Percentiles rank a stretch among this genome's conserved stretches.
These are phyloP conservation scores for Penicillium taxi DNA, from an alignment of 495 filamentous ascomycete genomes.

Conservation along the genomic window DNA sequence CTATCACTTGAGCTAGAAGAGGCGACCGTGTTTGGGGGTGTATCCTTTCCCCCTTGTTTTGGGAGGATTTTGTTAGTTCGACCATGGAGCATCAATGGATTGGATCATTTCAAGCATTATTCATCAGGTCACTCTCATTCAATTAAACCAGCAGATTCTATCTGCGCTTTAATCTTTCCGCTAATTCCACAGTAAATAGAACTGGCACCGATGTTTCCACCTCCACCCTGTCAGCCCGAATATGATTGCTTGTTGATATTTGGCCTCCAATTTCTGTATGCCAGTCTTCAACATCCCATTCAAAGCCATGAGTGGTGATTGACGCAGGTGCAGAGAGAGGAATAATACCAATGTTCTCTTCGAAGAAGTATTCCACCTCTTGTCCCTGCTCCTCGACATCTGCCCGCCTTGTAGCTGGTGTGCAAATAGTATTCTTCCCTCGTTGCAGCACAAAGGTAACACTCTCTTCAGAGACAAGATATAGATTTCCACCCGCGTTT, in stretches of 20 bases:
- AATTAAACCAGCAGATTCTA: too few relatives aligned
- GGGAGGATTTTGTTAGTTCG: conserved; percentile 2
- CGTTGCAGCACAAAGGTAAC: conserved; percentile 68
- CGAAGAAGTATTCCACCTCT: conserved; percentile 28
- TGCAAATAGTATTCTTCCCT: conserved; percentile 61
- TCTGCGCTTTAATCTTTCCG: conserved; percentile 31
- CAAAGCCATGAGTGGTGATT: conserved; percentile 70
- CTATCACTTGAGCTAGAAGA: conserved; percentile 19
- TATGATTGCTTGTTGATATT: conserved; percentile 90
- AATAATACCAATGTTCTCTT: conserved; percentile 73
- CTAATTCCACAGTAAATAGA: conserved; percentile 78
- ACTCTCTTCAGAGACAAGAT: conserved; percentile 68
- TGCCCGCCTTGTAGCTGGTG: conserved; percentile 38
- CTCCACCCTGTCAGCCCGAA: conserved; percentile 48
- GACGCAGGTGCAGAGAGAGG: conserved; percentile 64
- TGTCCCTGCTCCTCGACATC: background rate
- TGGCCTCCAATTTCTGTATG: conserved; percentile 72
- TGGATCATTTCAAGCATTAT: conserved; percentile 4
- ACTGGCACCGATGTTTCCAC: conserved; percentile 62
- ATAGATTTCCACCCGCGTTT: conserved; percentile 39
- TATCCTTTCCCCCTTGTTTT: conserved; percentile 8
- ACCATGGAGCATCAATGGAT: conserved; percentile 6
- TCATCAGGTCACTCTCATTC: background rate
- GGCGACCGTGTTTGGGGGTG: conserved; percentile 18
- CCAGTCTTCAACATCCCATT: conserved; percentile 86